Conservation (phyloP, 306 rosid genomes). For the Trifolium dubium region DNA sequence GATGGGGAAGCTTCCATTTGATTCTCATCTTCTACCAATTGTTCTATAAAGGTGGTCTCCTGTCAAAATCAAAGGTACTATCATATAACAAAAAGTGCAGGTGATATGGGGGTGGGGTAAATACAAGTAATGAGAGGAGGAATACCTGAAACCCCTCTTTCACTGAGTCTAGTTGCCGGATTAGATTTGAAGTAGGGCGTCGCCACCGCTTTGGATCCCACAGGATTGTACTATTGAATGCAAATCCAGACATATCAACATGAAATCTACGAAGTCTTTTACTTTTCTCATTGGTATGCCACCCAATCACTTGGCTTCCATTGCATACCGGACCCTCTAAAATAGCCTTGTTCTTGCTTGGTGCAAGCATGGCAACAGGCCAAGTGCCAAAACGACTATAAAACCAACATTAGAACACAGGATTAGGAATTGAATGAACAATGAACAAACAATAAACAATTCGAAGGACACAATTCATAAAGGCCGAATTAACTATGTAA, state of each 20-base stretch:
- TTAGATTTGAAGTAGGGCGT: conserved; percentile 66
- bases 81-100: conserved; percentile 24
- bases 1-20: conserved; percentile 83
- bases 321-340: conserved; percentile 98
- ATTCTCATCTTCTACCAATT: conserved; percentile 86
- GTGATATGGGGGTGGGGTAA: conserved; percentile 25
- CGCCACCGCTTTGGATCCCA: conserved; percentile 97
- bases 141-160: conserved; percentile 97
- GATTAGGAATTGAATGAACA: conserved; percentile 1
- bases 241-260: conserved; percentile 99
- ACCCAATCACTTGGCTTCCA: conserved; percentile 88
- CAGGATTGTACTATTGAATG: conserved; percentile 92
- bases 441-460: too few species aligned
- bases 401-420: conserved; percentile 42
- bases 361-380: conserved; percentile 98
- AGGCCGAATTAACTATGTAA: conserved; percentile 8
- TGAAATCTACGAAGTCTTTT: conserved; percentile 92
- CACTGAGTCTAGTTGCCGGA: conserved; percentile 83
- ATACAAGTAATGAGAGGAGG: conserved; percentile 32
- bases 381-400: conserved; percentile 91
- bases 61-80: conserved; percentile 44
- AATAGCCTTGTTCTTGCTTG: conserved; percentile 93
- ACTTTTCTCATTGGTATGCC: conserved; percentile 97
- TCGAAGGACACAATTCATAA: conserved; percentile 29
- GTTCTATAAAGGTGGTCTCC: conserved; percentile 96